phyloP scores from a whole-genome alignment of 1,284 basidiomycete species.

The Hemileia vastatrix region DNA sequence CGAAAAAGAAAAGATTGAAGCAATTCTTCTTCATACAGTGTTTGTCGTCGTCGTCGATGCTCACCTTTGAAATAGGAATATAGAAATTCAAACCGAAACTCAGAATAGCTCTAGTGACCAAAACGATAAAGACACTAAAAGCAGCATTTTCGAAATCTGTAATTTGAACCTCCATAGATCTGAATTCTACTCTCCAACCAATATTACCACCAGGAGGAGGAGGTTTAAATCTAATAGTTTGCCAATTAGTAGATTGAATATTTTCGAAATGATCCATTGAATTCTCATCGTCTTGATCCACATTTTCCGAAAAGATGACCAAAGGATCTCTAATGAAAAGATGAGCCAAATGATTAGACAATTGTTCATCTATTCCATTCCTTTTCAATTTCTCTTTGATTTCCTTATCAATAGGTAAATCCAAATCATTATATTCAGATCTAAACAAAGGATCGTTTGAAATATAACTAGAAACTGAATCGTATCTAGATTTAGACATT shows the following conservation, averaged over 20 bases:
- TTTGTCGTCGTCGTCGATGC: no score
- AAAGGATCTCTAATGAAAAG: conserved; percentile 96
- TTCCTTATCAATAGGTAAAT: conserved; percentile 65
- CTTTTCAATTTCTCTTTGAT: conserved; percentile 54
- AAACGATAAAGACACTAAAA: conserved; percentile 84
- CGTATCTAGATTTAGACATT: conserved; percentile 94
- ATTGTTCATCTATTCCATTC: conserved; percentile 70
- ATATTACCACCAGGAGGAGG: conserved; percentile 74
- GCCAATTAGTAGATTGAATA: conserved; percentile 99
- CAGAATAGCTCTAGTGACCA: conserved; percentile 86
- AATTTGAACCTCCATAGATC: conserved; percentile 97
- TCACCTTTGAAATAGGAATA: conserved; percentile 87
- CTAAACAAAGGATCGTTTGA: conserved; percentile 76
- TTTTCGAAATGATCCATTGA: conserved; percentile 99
- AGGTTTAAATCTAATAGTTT: conserved; percentile 96
- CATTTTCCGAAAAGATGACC: conserved; percentile 86
- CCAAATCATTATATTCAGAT: conserved; percentile 84
- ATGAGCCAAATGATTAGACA: conserved; percentile 87
- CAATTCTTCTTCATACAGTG: background rate
- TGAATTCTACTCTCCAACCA: conserved; percentile 97
- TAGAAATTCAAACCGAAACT: conserved; percentile 88
- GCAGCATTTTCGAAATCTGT: conserved; percentile 99
- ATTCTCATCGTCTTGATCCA: conserved; percentile 76
- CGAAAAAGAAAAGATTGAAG: conserved; percentile 5
- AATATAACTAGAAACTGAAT: conserved; percentile 88